phyloP scores from a whole-genome alignment of 2,329 filamentous ascomycete genomes.

The Helotiales sp. region DNA sequence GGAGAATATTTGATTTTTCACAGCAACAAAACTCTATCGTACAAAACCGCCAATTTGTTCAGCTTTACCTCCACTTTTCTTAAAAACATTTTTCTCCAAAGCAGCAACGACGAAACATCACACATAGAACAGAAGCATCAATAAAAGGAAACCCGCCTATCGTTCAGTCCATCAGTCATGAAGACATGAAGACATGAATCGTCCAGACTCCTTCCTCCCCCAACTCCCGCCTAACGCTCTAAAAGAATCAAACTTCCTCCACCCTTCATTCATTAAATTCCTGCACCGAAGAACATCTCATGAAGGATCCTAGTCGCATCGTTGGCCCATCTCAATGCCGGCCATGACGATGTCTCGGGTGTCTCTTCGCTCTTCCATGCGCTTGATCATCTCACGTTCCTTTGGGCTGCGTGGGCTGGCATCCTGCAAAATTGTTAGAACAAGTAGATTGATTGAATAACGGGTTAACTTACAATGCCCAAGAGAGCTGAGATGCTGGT shows the following conservation, averaged over 20 bases:
- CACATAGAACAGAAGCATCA: constrained; percentile 19
- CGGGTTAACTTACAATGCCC: constrained; percentile 49
- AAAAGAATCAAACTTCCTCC: constrained; percentile 19
- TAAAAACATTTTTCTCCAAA: constrained; percentile 17
- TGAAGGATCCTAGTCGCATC: constrained; percentile 26
- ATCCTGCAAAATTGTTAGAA: constrained; percentile 44
- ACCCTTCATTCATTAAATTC: constrained; percentile 27
- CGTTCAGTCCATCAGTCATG: constrained; percentile 17
- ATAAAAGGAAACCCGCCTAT: constrained; percentile 20
- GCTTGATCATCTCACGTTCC: constrained; percentile 61
- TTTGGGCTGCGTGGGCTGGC: constrained; percentile 61
- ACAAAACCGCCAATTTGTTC: constrained; percentile 15
- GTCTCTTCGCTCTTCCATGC: constrained; percentile 55
- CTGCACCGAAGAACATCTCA: constrained; percentile 23
- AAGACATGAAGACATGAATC: constrained; percentile 20
- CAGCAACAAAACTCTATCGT: constrained; percentile 17
- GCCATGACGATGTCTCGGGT: constrained; percentile 36
- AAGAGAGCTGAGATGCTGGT: constrained; percentile 68
- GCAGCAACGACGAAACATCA: constrained; percentile 14
- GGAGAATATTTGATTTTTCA: constrained; percentile 7
- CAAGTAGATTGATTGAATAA: background rate
- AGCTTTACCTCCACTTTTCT: constrained; percentile 6
- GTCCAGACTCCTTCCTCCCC: background rate
- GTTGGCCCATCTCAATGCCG: constrained; percentile 29
- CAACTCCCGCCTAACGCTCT: constrained; percentile 14